Evolutionary conservation across 179 eudicot genomes (phyloP), one percentile per base, ranked within the genome.

Genomic region (Heliamphora ciliata): DNA sequence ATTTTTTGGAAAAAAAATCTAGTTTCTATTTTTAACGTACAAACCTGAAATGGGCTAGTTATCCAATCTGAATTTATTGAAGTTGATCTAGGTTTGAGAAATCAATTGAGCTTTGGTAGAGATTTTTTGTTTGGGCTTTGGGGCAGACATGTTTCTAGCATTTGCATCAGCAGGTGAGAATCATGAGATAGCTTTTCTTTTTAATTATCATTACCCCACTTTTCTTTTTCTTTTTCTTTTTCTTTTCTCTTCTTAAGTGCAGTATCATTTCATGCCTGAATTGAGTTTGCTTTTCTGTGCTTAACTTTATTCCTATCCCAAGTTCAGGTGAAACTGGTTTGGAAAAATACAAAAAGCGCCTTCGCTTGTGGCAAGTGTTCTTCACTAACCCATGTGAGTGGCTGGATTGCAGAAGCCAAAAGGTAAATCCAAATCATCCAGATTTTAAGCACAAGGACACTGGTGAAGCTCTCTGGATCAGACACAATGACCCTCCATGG

Each of bases 381-480:
- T 94, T 94, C 61, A 81, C 91, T 77, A 90, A 84, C 85, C 97
- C 98, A 15, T 66, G 69, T 55, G 92, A 93, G 76, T 93, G 98
- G 98, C 65, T 83, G 84, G 98, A 94, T 73, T 6, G 64, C 31
- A 81, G 97, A 66, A 84, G 82, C 70, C 84, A 59, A 7, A 94
- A 94, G 89, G 64, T n/a, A 80, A 84, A 46, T 56, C 88, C 88
- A 61, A 84, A 54, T 11, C 78, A 51, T 4, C 98, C 98, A 11
- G 98, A 93, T 85, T 94, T 93, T 81, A 90, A 63, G 84, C 89
- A 94, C 79, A 93, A 90, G 83, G 85, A 84, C 78, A 87, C 91
- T 15, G 88, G 90, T 61, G 98, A 92, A 88, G 93, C 86, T 4
- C 91, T 94, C 11, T 94, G 97, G 96, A 84, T 94, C 65, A 63